Conservation (phyloP, 164 flowering plant species). For the Liquidambar formosana region DNA sequence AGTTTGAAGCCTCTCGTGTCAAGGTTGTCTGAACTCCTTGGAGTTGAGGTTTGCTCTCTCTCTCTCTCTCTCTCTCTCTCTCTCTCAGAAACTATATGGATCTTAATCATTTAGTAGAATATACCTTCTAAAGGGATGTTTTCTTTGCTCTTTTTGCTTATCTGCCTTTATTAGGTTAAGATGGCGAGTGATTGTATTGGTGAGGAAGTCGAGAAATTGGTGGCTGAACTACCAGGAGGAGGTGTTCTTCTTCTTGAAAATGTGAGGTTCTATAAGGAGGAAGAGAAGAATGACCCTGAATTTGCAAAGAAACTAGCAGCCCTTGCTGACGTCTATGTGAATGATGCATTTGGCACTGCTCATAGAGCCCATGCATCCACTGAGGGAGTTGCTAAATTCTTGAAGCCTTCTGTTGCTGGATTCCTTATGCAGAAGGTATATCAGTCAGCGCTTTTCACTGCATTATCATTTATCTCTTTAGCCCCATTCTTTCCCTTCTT, state of each 20-base stretch:
- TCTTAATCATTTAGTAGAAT: too few relatives aligned
- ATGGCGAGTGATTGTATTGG: constrained; percentile 85
- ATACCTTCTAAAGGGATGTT: background rate
- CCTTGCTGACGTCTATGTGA: constrained; percentile 79
- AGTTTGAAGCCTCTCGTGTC: constrained; percentile 88
- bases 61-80: background rate
- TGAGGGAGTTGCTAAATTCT: constrained; percentile 76
- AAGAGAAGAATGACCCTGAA: constrained; percentile 90
- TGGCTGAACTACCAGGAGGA: constrained; percentile 66
- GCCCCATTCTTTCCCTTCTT: background rate
- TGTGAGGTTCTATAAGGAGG: constrained; percentile 84
- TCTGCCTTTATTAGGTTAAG: constrained; percentile 45
- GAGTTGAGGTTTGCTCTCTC: constrained; percentile 47
- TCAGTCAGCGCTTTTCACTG: background rate
- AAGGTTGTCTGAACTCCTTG: constrained; percentile 80
- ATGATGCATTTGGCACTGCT: constrained; percentile 90
- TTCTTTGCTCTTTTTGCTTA: background rate
- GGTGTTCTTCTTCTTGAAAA: constrained; percentile 86
- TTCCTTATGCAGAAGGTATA: constrained; percentile 90
- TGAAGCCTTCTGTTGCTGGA: constrained; percentile 89
- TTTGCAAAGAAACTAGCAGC: constrained; percentile 84
- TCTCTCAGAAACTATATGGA: background rate
- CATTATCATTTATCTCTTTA: too few relatives aligned
- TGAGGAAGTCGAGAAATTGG: constrained; percentile 71
- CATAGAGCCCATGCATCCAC: constrained; percentile 94